Evolutionary conservation across 495 filamentous ascomycete genomes (phyloP).

Genomic region (Chaetomium tenue): DNA sequence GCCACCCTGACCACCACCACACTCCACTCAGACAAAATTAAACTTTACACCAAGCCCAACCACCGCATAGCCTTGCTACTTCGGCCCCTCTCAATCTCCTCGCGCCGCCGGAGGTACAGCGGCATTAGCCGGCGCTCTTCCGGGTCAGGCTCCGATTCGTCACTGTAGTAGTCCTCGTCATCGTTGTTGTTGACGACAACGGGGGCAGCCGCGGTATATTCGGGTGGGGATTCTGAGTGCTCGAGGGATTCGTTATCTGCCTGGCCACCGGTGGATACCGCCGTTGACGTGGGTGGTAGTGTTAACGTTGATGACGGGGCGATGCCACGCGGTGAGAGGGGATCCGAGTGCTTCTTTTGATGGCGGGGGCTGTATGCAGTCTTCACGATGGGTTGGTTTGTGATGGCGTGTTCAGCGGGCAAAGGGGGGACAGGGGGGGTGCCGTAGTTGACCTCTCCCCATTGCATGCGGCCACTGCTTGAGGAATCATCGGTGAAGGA

Average conservation of each 20-base stretch:
- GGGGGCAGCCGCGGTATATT: background rate
- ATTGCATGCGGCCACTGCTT: background rate
- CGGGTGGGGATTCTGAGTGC: too few species aligned
- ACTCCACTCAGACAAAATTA: background rate
- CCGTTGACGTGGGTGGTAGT: background rate
- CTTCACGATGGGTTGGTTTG: background rate
- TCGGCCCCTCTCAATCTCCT: constrained; percentile 16
- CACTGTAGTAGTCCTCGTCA: background rate
- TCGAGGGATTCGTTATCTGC: too few species aligned
- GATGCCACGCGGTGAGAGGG: background rate
- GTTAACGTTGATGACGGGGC: background rate
- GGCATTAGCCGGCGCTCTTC: constrained; percentile 32
- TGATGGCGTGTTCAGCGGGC: background rate
- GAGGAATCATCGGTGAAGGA: background rate
- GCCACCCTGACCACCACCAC: too few species aligned
- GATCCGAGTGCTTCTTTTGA: background rate
- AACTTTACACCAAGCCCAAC: constrained; percentile 18
- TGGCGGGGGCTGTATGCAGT: background rate
- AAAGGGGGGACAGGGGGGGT: background rate
- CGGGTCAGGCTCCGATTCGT: constrained; percentile 16
- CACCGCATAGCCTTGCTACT: constrained; percentile 29
- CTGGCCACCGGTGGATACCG: too few species aligned
- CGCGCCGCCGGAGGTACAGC: constrained; percentile 18
- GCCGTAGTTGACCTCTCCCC: constrained; percentile 17
- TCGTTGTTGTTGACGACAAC: background rate